Evolutionary conservation across 2,329 filamentous ascomycete species (phyloP).

Genomic region (Torrubiellomyces zombiae): DNA sequence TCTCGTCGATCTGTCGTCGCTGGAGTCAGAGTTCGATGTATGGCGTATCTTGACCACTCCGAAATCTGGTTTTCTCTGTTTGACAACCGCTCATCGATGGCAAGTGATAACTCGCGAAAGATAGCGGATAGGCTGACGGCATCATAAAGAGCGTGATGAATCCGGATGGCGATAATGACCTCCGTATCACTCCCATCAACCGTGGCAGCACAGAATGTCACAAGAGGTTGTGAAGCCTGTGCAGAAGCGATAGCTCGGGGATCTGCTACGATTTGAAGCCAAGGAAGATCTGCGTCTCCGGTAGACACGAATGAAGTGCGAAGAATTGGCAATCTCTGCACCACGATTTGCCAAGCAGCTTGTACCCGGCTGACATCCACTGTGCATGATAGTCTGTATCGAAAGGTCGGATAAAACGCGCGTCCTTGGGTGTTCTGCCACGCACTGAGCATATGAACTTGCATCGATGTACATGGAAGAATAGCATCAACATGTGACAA

Average conservation of each 20-base stretch:
- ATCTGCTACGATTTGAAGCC: conserved; percentile 45
- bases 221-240: conserved; percentile 7
- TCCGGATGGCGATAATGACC: too few species aligned
- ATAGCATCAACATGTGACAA: conserved; percentile 32
- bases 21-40: conserved; percentile 2
- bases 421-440: conserved; percentile 53
- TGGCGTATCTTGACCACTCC: conserved; percentile 13
- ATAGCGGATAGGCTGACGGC: conserved; percentile 58
- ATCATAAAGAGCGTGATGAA: conserved; percentile 85
- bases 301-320: conserved; percentile 50
- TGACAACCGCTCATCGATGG: conserved; percentile 10
- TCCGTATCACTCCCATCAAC: conserved; percentile 31
- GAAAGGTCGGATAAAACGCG: conserved; percentile 61
- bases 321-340: conserved; percentile 42
- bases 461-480: conserved; percentile 59
- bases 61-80: conserved; percentile 5
- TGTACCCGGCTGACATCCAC: conserved; percentile 25
- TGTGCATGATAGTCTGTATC: conserved; percentile 31
- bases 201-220: conserved; percentile 8
- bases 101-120: too few species aligned
- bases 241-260: background rate
- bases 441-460: conserved; percentile 62
- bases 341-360: conserved; percentile 43
- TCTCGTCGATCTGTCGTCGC: conserved; percentile 7
- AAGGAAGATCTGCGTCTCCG: conserved; percentile 24